These are phyloP conservation scores for Mitragyna speciosa DNA, from an alignment of 257 asterid species.

Conservation along the genomic window DNA sequence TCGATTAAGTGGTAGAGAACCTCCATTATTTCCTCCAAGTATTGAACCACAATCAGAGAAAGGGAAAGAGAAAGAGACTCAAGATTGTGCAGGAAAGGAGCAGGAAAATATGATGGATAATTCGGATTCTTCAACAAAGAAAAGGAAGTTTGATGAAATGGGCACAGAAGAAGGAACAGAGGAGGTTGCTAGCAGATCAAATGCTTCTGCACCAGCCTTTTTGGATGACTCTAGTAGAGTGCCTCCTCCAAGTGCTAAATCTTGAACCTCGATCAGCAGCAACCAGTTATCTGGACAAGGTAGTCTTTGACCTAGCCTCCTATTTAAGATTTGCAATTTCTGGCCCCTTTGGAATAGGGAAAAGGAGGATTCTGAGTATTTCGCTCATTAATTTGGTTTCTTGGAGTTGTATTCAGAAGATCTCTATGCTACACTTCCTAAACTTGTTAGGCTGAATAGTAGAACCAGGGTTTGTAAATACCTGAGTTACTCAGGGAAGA, in stretches of 20 bases:
- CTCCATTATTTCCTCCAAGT: slow-evolving; percentile 66
- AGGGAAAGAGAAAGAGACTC: slow-evolving; percentile 45
- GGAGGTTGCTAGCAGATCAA: slow-evolving; percentile 35
- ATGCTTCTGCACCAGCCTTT: slow-evolving; percentile 6
- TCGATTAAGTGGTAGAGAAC: slow-evolving; percentile 83
- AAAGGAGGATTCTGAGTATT: background rate
- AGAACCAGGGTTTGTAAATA: slow-evolving; percentile 1
- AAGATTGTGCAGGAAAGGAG: slow-evolving; percentile 18
- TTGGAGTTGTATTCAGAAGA: background rate
- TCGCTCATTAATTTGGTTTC: background rate
- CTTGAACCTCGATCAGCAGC: slow-evolving; percentile 15
- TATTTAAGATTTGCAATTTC: background rate
- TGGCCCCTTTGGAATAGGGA: background rate
- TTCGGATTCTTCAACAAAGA: slow-evolving; percentile 59
- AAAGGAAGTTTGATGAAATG: slow-evolving; percentile 54
- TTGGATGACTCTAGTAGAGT: slow-evolving; percentile 31
- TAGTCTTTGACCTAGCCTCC: background rate
- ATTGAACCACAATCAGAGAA: slow-evolving; percentile 41
- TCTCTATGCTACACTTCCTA: background rate
- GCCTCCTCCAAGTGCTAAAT: slow-evolving; percentile 26
- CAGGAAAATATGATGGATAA: slow-evolving; percentile 21
- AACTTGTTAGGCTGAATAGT: background rate
- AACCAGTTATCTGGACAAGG: background rate
- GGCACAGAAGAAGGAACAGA: slow-evolving; percentile 43
- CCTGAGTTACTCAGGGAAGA: background rate